Conservation (phyloP, 768 basidiomycete genomes). For the Suillus americanus region DNA sequence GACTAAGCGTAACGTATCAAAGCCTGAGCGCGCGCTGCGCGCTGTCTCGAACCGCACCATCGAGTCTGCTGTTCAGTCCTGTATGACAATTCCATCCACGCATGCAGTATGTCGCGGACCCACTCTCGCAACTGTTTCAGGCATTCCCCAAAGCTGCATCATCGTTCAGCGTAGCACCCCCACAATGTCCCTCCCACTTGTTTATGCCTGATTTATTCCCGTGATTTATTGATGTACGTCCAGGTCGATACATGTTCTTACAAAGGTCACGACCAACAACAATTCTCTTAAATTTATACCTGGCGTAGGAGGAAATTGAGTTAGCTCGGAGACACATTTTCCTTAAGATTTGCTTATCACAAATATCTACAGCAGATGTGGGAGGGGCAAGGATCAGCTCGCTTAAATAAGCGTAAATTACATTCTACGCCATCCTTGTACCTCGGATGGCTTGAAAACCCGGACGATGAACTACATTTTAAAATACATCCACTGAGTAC, state of each 20-base stretch:
- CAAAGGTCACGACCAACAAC: slow-evolving; percentile 94
- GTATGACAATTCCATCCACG: slow-evolving; percentile 22
- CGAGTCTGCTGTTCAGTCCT: slow-evolving; percentile 16
- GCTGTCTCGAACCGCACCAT: slow-evolving; percentile 11
- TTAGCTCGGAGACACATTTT: no score
- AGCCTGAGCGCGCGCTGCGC: neutral
- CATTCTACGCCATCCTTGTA: no score
- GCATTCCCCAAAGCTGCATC: slow-evolving; percentile 14
- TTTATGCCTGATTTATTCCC: neutral
- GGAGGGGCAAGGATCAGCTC: no score
- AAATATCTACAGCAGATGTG: no score
- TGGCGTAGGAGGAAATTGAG: slow-evolving; percentile 48
- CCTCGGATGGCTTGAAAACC: no score
- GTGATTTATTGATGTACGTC: neutral
- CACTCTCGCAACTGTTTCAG: slow-evolving; percentile 35
- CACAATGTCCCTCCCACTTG: slow-evolving; percentile 30
- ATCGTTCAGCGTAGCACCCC: slow-evolving; percentile 15
- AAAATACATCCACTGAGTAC: no score
- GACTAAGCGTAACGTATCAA: no score
- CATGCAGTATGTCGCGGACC: slow-evolving; percentile 30
- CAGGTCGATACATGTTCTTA: slow-evolving; percentile 93
- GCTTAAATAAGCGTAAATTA: no score
- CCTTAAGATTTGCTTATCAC: no score
- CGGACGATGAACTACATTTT: no score
- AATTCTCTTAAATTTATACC: slow-evolving; percentile 99